phyloP scores from a whole-genome alignment of 306 rosid species.

The Casuarina equisetifolia region DNA sequence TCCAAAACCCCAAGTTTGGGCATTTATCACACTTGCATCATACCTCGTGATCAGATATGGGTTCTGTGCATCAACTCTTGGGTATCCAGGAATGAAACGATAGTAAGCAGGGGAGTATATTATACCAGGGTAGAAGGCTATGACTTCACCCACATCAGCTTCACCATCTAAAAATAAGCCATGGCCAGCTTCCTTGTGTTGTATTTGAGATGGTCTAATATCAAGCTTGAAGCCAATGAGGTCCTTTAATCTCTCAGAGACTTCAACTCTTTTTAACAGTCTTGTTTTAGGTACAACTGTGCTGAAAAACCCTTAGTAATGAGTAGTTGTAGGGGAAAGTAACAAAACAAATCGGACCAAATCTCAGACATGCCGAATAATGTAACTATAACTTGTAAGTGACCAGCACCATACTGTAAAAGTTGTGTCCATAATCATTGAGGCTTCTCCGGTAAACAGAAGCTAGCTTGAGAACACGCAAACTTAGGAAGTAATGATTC shows the following conservation, averaged over 20 bases:
- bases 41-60: slow-evolving; percentile 88
- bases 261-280: slow-evolving; percentile 51
- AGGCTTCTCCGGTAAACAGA: background rate
- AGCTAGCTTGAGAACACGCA: background rate
- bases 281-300: slow-evolving; percentile 72
- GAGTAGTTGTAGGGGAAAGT: slow-evolving; percentile 20
- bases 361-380: background rate
- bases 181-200: slow-evolving; percentile 76
- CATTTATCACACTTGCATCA: slow-evolving; percentile 76
- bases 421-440: background rate
- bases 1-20: slow-evolving; percentile 86
- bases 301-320: slow-evolving; percentile 50
- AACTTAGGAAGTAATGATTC: background rate
- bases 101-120: slow-evolving; percentile 80
- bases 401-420: background rate
- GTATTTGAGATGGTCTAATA: slow-evolving; percentile 67
- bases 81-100: slow-evolving; percentile 90
- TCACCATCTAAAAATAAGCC: slow-evolving; percentile 78
- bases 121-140: slow-evolving; percentile 86
- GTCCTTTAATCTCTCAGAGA: slow-evolving; percentile 63
- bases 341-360: background rate
- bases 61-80: slow-evolving; percentile 67
- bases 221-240: slow-evolving; percentile 70
- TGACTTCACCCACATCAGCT: slow-evolving; percentile 68
- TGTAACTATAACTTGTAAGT: background rate